Conservation (phyloP, 768 basidiomycete species). For the Harrya chromipes region DNA sequence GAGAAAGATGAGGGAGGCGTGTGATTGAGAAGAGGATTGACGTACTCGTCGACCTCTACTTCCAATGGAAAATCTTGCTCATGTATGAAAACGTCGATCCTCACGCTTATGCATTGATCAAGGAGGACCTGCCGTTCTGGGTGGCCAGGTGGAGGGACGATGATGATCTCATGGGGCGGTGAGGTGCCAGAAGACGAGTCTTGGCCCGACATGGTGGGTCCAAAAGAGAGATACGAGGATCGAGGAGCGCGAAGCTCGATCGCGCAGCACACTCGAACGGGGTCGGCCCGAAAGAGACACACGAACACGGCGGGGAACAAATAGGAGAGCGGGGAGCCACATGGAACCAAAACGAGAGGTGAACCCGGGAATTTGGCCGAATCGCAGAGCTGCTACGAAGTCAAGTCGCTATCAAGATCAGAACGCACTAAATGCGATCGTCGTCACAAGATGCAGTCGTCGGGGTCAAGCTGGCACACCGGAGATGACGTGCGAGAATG, state of each 20-base stretch:
- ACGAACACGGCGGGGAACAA: neutral
- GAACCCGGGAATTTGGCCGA: slow-evolving; percentile 4
- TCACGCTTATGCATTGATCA: slow-evolving; percentile 64
- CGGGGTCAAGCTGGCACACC: slow-evolving; percentile 4
- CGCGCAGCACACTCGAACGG: slow-evolving; percentile 19
- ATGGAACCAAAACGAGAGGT: slow-evolving; percentile 11
- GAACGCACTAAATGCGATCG: slow-evolving; percentile 3
- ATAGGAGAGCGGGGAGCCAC: slow-evolving; percentile 8
- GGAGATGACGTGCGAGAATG: slow-evolving; percentile 5
- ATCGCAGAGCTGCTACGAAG: slow-evolving; percentile 2
- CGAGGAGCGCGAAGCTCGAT: slow-evolving; percentile 5
- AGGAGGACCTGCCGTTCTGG: slow-evolving; percentile 43
- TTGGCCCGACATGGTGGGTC: slow-evolving; percentile 14
- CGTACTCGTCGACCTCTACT: slow-evolving; percentile 70
- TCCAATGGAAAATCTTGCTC: slow-evolving; percentile 68
- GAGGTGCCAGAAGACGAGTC: slow-evolving; percentile 7
- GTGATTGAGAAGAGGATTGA: slow-evolving; percentile 19
- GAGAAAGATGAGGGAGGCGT: slow-evolving; percentile 6
- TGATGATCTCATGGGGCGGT: slow-evolving; percentile 58
- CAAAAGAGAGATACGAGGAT: neutral
- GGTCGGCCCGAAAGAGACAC: neutral
- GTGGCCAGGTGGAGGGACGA: slow-evolving; percentile 38
- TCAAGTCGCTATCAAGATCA: slow-evolving; percentile 14
- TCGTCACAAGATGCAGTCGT: neutral
- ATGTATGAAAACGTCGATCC: slow-evolving; percentile 46